Base-by-base conservation (phyloP, 2,329 filamentous ascomycete genomes). In the Aciculosporium take region DNA sequence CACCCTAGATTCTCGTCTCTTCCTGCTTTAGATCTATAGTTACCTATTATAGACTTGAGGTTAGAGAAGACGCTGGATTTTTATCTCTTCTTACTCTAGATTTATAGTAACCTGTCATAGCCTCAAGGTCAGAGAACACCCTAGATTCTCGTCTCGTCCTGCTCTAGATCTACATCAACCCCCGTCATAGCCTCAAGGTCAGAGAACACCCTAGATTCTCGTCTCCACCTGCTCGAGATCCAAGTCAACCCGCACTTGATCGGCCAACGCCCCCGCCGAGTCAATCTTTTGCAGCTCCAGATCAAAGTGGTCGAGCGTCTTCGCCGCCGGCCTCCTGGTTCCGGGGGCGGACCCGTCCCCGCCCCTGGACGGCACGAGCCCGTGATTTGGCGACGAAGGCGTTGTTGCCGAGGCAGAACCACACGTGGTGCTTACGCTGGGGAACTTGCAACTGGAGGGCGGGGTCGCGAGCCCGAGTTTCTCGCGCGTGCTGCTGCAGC, bases 251-350 rank as follows among this genome's bases (percentile, higher is more conserved):
- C n/a, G n/a, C 21, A 35, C 33, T 8, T 40, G 49, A 20, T 44
- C 40, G 3, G 40, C 27, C 9, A 45, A 9, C 8, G 35, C 48
- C 23, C 42, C 39, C 4, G 51, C 48, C 15, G 55, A 49, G 37
- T 54, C 51, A 3, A 58, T 54, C 18, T 52, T 51, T 2, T 50
- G 50, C 12, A 65, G 48, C 48, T 64, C 63, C 1, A 61, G 28
- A 13, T 58, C 58, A 3, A 51, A 45, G 4, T 49, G 48, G 33
- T 60, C 53, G 27, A 50, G 43, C 20, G 41, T 43, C 9, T 18
- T 8, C 18, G 17, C 18, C 27, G 21, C 43, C 1, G 44, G 33
- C 5, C 36, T 32, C 30, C 41, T n/a, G 41, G 43, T n/a, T n/a
- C n/a, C n/a, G n/a, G n/a, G n/a, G n/a, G n/a, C n/a, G n/a, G n/a